These are phyloP conservation scores for Postia placenta DNA, from an alignment of 768 basidiomycete species.

Conservation along the genomic window DNA sequence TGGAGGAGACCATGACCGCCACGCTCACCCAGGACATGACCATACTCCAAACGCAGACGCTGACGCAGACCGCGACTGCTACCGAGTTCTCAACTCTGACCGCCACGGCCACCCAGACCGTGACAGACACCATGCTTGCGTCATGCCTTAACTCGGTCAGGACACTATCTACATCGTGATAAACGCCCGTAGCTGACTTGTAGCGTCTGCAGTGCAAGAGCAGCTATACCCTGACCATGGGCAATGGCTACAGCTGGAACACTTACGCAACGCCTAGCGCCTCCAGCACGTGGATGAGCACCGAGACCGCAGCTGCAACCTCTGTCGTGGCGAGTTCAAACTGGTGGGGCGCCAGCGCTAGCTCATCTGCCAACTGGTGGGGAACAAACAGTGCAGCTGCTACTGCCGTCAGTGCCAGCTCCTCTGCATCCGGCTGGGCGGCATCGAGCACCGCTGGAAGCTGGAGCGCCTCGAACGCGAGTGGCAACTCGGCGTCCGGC, in stretches of 20 bases:
- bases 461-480: not conserved
- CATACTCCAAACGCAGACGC: constrained; percentile 42
- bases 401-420: not conserved
- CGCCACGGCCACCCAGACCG: constrained; percentile 38
- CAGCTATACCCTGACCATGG: constrained; percentile 41
- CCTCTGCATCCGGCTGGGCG: not conserved
- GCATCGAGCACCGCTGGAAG: not conserved
- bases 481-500: not conserved
- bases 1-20: constrained; percentile 50
- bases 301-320: not conserved
- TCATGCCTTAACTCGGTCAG: constrained; percentile 46
- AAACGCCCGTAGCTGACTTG: too few species aligned
- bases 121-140: constrained; percentile 41
- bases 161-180: too few species aligned
- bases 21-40: constrained; percentile 44
- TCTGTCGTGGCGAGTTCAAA: not conserved
- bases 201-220: constrained; percentile 51
- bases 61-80: constrained; percentile 30
- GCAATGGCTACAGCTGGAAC: constrained; percentile 46
- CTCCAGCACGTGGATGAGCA: not conserved
- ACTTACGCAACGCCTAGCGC: constrained; percentile 20
- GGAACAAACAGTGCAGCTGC: not conserved
- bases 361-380: not conserved
- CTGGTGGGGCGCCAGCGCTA: not conserved
- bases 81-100: constrained; percentile 26